Conservation (phyloP, 345 rosid species). For the Mercurialis annua region DNA sequence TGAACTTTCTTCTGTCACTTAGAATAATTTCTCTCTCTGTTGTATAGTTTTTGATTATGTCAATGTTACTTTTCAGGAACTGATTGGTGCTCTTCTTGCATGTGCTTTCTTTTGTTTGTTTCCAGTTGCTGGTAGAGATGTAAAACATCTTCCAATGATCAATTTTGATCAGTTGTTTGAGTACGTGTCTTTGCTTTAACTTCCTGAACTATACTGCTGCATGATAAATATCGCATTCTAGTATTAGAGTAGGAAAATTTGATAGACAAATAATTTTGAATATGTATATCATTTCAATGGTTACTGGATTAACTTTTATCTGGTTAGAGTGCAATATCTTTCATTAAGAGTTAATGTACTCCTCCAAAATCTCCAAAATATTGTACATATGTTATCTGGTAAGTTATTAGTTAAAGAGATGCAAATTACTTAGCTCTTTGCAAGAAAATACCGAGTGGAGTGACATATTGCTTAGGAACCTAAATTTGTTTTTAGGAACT, state of each 20-base stretch:
- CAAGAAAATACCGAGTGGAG: background rate
- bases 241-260: background rate
- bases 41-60: conserved; percentile 7
- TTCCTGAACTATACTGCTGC: background rate
- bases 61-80: conserved; percentile 51
- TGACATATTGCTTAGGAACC: background rate
- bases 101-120: conserved; percentile 85
- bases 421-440: background rate
- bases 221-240: no score
- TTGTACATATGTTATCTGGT: background rate
- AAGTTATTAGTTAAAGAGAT: background rate
- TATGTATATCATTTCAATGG: background rate
- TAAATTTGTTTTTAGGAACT: background rate
- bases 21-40: background rate
- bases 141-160: conserved; percentile 63
- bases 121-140: conserved; percentile 54
- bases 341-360: background rate
- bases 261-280: background rate
- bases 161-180: conserved; percentile 79
- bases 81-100: conserved; percentile 78
- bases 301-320: background rate
- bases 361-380: no score
- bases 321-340: background rate
- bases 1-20: background rate
- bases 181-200: conserved; percentile 46